Conservation (phyloP, 352 stramenopile species). For the Globisporangium spinosum region DNA sequence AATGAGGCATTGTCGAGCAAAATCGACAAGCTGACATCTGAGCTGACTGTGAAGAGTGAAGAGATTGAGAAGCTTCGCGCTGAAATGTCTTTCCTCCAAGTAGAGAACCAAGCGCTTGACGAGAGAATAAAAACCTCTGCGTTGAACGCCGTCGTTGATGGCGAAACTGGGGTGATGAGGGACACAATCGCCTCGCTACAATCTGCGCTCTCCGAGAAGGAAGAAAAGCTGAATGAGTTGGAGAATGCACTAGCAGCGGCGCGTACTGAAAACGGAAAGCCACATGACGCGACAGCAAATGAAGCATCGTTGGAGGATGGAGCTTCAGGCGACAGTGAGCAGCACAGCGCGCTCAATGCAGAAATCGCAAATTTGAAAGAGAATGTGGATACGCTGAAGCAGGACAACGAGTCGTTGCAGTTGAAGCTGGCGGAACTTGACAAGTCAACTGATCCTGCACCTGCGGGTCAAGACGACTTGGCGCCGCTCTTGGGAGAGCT, state of each 20-base stretch:
- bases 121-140: constrained; percentile 1
- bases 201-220: neutral
- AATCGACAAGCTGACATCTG: neutral
- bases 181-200: neutral
- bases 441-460: neutral
- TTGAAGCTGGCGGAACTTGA: neutral
- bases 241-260: constrained; percentile 4
- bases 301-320: neutral
- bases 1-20: neutral
- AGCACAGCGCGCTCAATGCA: constrained; percentile 2
- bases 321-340: neutral
- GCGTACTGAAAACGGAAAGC: constrained; percentile 3
- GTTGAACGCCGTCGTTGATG: neutral
- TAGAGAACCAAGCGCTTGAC: neutral
- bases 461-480: constrained; percentile 17
- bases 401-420: constrained; percentile 15
- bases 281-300: neutral
- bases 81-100: neutral
- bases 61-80: constrained; percentile 7
- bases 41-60: neutral
- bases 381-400: neutral
- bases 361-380: constrained; percentile 11
- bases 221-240: constrained; percentile 5
- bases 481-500: constrained; percentile 48
- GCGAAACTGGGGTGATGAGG: constrained; percentile 1